Base-by-base conservation (phyloP, 2,329 filamentous ascomycete species). In the Clarireedia sp. region DNA sequence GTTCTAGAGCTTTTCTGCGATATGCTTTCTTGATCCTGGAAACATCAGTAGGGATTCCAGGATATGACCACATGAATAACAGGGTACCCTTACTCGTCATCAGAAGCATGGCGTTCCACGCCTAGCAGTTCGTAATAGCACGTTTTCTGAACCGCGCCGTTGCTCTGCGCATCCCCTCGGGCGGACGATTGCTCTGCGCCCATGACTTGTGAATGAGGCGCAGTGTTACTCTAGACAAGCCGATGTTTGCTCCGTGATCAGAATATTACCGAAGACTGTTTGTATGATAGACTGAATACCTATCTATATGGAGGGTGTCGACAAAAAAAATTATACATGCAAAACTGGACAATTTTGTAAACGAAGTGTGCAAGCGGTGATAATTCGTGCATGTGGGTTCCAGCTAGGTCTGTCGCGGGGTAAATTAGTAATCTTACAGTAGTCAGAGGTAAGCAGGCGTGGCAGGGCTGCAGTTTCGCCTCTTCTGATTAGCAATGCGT, bases 11-110 rank as follows among this genome's bases (percentile, higher is more conserved):
- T 69, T 92, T 96, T 59, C 76, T 84, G 61, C 90, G 83, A 72
- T 99, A 99, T 14, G 91, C 90, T 67, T 90, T 95, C 67, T 96
- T 96, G 67, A 99, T 90, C 61, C 87, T 92, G 46, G 19, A 54
- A 10, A 46, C 29, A 60, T 51, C 24, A 55, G 47, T 48, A 61
- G 48, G 59, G 57, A 47, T 21, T 24, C 52, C 23, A 7, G 43
- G 37, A 16, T 38, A n/a, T 44, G 5, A 12, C 26, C 43, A 48
- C 10, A n/a, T 40, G 36, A 10, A 55, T 50, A 9, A 47, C 14
- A 14, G 45, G 40, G 36, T 53, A 44, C 57, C 68, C 79, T 68
- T 72, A 90, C 85, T 96, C 91, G 55, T 95, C 88, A 45, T 91
- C 87, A 5, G 83, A 83, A 36, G 90, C 90, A 59, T 80, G 77